A percentile compares a stretch with the other conserved stretches of the same genome.
phyloP scores from a whole-genome alignment of 257 asterid species.

The Solanum lycopersicoides region DNA sequence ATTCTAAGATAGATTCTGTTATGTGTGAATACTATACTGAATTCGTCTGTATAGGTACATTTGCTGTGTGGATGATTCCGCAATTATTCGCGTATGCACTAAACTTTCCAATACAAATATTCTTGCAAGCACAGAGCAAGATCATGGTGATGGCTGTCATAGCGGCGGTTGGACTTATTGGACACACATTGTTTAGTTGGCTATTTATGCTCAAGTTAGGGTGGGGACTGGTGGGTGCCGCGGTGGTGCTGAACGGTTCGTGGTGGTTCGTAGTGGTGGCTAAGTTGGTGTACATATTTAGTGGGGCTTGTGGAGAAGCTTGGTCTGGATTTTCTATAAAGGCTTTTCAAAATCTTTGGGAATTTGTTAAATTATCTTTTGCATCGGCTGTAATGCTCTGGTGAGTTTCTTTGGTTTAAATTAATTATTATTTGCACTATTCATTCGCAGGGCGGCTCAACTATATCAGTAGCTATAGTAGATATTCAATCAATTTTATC shows the following conservation, averaged over 20 bases:
- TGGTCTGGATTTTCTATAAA: conserved; percentile 43
- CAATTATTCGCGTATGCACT: conserved; percentile 49
- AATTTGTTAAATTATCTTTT: conserved; percentile 37
- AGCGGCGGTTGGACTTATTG: conserved; percentile 17
- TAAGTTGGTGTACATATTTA: conserved; percentile 28
- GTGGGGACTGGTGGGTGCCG: conserved; percentile 54
- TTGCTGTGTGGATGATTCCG: conserved; percentile 57
- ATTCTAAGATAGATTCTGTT: not conserved
- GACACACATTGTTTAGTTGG: conserved; percentile 44
- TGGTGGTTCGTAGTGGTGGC: conserved; percentile 60
- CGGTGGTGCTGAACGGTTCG: conserved; percentile 27
- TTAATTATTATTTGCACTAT: not conserved
- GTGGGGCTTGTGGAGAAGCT: conserved; percentile 46
- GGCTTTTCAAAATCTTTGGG: conserved; percentile 39
- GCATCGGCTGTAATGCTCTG: conserved; percentile 61
- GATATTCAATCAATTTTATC: too few species aligned
- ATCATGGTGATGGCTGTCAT: conserved; percentile 32
- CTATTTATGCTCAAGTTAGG: conserved; percentile 37
- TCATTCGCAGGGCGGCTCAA: too few species aligned
- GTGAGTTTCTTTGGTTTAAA: conserved; percentile 10
- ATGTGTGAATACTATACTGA: too few species aligned
- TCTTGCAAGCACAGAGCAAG: conserved; percentile 61
- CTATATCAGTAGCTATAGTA: too few species aligned
- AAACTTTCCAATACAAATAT: conserved; percentile 48
- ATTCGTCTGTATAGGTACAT: conserved; percentile 18